Evolutionary conservation across 306 rosid genomes (phyloP).

Genomic region (Dalbergia cultrata): DNA sequence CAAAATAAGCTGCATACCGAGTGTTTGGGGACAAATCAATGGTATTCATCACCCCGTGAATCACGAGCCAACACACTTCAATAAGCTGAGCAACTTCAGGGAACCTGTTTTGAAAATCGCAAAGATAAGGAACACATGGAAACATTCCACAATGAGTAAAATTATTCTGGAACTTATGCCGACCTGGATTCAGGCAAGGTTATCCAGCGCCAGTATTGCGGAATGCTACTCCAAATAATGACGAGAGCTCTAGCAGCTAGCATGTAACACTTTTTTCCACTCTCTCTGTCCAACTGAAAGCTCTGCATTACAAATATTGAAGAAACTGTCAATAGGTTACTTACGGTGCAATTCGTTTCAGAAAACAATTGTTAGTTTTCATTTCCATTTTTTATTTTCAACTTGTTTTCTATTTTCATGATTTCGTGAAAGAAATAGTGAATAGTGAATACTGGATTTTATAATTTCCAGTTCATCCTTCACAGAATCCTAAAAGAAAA

Average conservation of each 20-base stretch:
- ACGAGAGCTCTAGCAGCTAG: constrained; percentile 53
- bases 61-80: constrained; percentile 72
- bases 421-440: no score
- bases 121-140: neutral
- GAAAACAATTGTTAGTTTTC: no score
- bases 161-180: neutral
- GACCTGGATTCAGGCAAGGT: constrained; percentile 57
- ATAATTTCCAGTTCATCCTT: no score
- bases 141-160: neutral
- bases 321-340: neutral
- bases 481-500: no score
- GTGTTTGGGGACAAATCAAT: constrained; percentile 61
- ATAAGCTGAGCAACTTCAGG: constrained; percentile 64
- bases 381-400: no score
- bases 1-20: constrained; percentile 60
- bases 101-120: constrained; percentile 55
- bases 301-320: constrained; percentile 47
- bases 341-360: no score
- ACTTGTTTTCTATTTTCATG: no score
- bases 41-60: constrained; percentile 61
- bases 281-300: constrained; percentile 50
- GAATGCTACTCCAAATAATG: constrained; percentile 48
- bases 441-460: no score
- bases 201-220: constrained; percentile 55
- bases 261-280: constrained; percentile 61